Percentiles rank a stretch among this genome's conserved stretches.
These are phyloP conservation scores for Rhizopogon vinicolor DNA, from an alignment of 768 basidiomycete genomes.

Conservation along the genomic window DNA sequence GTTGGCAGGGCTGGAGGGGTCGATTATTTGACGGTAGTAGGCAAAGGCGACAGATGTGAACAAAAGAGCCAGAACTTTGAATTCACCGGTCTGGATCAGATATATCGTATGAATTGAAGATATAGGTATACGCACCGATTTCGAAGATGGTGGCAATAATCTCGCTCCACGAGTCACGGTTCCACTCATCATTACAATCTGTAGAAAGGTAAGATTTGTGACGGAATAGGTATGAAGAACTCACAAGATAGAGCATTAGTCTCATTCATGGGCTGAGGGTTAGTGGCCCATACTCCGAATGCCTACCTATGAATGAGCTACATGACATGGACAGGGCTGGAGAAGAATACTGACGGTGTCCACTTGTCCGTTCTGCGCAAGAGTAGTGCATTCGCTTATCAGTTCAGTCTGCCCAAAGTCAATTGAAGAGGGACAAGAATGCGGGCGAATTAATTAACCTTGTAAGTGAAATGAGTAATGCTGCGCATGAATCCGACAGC, in stretches of 20 bases:
- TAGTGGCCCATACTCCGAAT: slow-evolving; percentile 54
- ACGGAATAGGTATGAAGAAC: neutral
- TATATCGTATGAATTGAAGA: too few species aligned
- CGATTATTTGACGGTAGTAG: slow-evolving; percentile 72
- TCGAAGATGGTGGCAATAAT: slow-evolving; percentile 60
- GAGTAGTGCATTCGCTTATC: slow-evolving; percentile 46
- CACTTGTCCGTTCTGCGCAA: slow-evolving; percentile 31
- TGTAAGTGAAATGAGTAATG: slow-evolving; percentile 63
- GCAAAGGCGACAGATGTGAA: slow-evolving; percentile 65
- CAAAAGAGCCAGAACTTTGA: slow-evolving; percentile 49
- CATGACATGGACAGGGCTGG: slow-evolving; percentile 9
- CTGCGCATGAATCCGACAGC: slow-evolving; percentile 51
- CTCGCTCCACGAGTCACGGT: slow-evolving; percentile 61
- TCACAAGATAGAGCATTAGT: slow-evolving; percentile 40
- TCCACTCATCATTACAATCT: slow-evolving; percentile 66
- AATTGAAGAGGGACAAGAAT: neutral
- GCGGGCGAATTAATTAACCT: slow-evolving; percentile 36
- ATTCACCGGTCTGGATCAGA: neutral
- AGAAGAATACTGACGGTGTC: slow-evolving; percentile 24
- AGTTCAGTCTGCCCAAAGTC: slow-evolving; percentile 43
- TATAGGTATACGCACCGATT: slow-evolving; percentile 38
- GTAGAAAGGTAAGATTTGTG: slow-evolving; percentile 9
- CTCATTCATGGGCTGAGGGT: slow-evolving; percentile 25
- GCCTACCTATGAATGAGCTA: slow-evolving; percentile 22
- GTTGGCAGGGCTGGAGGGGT: slow-evolving; percentile 59